A percentile compares a stretch with the other conserved stretches of the same genome.
Evolutionary conservation across 139 green algal species (phyloP).

Genomic region (Yamagishiella unicocca): DNA sequence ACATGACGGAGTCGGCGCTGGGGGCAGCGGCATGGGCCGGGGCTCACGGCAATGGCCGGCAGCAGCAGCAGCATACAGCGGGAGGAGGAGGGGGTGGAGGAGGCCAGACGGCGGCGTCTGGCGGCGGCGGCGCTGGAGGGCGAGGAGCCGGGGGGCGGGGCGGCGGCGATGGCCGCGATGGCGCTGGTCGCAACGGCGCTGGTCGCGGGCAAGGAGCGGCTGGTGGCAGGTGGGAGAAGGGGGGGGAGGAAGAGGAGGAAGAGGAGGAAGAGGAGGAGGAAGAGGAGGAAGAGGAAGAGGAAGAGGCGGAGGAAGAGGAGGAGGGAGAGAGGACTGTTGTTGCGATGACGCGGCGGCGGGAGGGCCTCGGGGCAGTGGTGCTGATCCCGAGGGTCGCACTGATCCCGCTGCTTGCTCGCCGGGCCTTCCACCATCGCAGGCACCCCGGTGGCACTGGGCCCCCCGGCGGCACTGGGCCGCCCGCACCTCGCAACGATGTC

Average conservation of each 20-base stretch:
- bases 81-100: background rate
- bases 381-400: no score
- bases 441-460: background rate
- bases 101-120: background rate
- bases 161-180: background rate
- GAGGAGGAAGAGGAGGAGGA: no score
- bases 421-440: background rate
- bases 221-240: background rate
- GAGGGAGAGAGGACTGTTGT: no score
- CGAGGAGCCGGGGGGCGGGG: background rate
- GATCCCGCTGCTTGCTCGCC: background rate
- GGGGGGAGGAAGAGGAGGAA: background rate
- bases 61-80: background rate
- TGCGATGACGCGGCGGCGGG: no score
- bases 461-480: background rate
- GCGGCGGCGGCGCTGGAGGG: background rate
- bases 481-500: background rate
- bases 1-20: constrained; percentile 41
- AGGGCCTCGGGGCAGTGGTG: no score
- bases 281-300: no score
- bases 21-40: constrained; percentile 38
- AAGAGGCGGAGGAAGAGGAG: no score
- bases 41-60: background rate
- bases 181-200: background rate
- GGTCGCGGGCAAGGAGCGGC: background rate